Base-by-base conservation (phyloP, 2,329 filamentous ascomycete species). In the Pseudopyricularia javanii region DNA sequence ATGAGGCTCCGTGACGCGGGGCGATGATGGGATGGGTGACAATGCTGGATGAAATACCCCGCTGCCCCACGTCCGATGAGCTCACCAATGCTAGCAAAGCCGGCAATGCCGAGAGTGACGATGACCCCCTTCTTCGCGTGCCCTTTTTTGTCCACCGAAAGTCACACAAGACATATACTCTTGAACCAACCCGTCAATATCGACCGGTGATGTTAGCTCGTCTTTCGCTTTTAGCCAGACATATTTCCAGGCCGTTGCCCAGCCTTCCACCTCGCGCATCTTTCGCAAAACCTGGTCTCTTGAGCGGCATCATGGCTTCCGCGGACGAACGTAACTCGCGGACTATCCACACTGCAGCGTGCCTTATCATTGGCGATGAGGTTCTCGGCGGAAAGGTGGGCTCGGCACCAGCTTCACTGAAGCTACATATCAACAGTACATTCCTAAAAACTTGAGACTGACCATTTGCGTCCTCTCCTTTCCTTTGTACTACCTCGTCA, bases 311-410 rank as follows among this genome's bases (percentile, higher is more conserved):
- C 74, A 50, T 53, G 55, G 54, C 63, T 57, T 74, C 76, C 61
- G 71, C 74, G 4, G 73, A 75, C 55, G 74, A 80, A 62, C 74
- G 78, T 57, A 76, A 76, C 62, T 73, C 77, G 61, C 75, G 83
- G 63, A 82, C 78, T 55, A 94, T 97, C 60, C 83, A 89, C 64
- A 96, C 91, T 48, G 93, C 91, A 11, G 91, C 86, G 54, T 95
- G 89, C 67, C 71, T 97, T 58, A 90, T 98, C 55, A 97, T 98
- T 61, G 91, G 91, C n/a, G 91, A 97, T 70, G 91, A 96, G 68
- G 90, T 97, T 5, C 75, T 97, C 4, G 91, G 90, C 22, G 91
- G 93, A 61, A 97, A 97, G 85, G 91, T 89, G 66, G 58, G 73
- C 20, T 45, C 12, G 40, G 14, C n/a, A 43, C 14, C 24, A 9